phyloP scores from a whole-genome alignment of 2,329 filamentous ascomycete genomes.

The Microcyclosporella mali region DNA sequence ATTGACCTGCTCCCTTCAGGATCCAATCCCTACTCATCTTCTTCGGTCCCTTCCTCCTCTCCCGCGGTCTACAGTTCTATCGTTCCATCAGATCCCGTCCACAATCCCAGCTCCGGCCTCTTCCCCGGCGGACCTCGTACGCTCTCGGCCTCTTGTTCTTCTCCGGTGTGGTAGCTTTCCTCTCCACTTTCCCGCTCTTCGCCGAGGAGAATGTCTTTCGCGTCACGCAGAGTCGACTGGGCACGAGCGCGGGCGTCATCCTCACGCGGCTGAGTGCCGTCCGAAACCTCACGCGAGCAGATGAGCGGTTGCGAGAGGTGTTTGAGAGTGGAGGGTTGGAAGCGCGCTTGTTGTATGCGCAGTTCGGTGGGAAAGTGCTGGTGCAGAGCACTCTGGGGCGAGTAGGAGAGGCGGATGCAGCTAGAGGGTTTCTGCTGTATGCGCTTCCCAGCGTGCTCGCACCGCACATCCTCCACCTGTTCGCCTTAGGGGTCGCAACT shows the following conservation, averaged over 20 bases:
- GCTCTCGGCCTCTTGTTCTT: constrained; percentile 56
- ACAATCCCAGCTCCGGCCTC: constrained; percentile 41
- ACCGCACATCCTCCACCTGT: constrained; percentile 75
- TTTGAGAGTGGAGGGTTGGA: constrained; percentile 59
- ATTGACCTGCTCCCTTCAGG: constrained; percentile 21
- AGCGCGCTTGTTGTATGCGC: constrained; percentile 72
- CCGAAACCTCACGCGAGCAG: constrained; percentile 53
- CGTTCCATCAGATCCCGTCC: constrained; percentile 45
- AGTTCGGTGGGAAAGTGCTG: constrained; percentile 70
- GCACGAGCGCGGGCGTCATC: constrained; percentile 77
- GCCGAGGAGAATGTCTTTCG: constrained; percentile 76
- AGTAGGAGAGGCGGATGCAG: constrained; percentile 30
- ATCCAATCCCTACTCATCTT: constrained; percentile 44
- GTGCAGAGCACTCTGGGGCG: constrained; percentile 74
- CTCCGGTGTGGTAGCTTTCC: constrained; percentile 47
- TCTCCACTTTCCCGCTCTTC: constrained; percentile 61
- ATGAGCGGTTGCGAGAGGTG: constrained; percentile 60
- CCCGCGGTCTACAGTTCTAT: constrained; percentile 60
- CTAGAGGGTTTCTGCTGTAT: constrained; percentile 71
- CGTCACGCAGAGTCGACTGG: constrained; percentile 70
- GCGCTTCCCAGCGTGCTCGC: constrained; percentile 65
- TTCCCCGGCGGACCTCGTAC: constrained; percentile 50
- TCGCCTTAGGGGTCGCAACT: constrained; percentile 65
- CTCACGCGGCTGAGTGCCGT: constrained; percentile 65
- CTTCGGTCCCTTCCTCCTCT: constrained; percentile 66